Conservation (phyloP, 2,329 filamentous ascomycete species). For the Diaporthe vexans region DNA sequence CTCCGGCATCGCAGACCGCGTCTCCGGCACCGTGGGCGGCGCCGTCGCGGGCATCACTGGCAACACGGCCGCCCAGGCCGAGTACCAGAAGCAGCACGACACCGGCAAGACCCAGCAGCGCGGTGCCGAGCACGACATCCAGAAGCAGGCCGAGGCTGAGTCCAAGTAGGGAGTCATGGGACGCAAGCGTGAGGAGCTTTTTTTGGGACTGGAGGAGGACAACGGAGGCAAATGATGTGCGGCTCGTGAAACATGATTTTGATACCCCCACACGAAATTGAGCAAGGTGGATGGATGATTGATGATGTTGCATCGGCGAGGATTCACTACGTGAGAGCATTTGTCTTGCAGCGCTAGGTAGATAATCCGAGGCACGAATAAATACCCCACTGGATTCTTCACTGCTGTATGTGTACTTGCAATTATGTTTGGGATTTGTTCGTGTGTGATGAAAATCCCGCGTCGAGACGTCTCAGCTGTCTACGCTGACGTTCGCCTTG, state of each 20-base stretch:
- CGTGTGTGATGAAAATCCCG: neutral
- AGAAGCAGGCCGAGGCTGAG: conserved; percentile 74
- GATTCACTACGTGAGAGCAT: neutral
- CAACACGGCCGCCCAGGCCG: conserved; percentile 73
- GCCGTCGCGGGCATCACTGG: conserved; percentile 81
- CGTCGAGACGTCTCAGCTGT: conserved; percentile 44
- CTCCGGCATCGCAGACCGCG: conserved; percentile 75
- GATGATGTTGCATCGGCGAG: neutral
- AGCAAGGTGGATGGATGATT: neutral
- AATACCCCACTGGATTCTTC: neutral
- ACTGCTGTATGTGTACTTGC: neutral
- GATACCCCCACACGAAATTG: conserved; percentile 37
- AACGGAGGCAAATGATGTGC: neutral
- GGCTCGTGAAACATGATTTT: conserved; percentile 21
- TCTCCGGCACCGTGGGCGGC: conserved; percentile 78
- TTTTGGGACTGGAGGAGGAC: neutral
- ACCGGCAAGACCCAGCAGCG: conserved; percentile 85
- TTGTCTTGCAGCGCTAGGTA: neutral
- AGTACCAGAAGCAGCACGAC: conserved; percentile 80
- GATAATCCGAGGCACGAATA: neutral
- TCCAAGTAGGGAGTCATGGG: neutral
- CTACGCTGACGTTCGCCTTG: too few species aligned
- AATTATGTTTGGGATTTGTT: neutral
- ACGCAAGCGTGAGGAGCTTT: neutral
- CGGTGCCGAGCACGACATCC: conserved; percentile 84